Evolutionary conservation across 202 grass and related monocot species (phyloP), one percentile per base, ranked within the genome.

Genomic region (Bolboschoenoplectus hybrid): DNA sequence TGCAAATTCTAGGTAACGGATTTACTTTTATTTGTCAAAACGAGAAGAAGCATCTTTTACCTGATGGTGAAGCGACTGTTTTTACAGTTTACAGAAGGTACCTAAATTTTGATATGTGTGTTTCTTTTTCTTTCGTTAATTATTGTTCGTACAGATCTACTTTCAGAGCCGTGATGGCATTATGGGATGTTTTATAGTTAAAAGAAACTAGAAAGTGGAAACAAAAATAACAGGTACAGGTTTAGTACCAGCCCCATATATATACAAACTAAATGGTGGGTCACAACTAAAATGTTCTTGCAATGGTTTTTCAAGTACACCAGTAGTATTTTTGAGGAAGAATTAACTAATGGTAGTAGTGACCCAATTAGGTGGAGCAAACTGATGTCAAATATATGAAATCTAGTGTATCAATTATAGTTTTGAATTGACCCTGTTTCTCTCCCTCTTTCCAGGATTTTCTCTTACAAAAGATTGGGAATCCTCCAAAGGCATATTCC

Each of bases 171-270:
- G 4, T 45, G 13, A 14, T 47, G 12, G 38, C 9, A 82, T 82
- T 47, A 52, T 47, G 14, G 1, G 46, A 9, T 38, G 9, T 63
- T 35, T 52, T 49, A 19, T 84, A 47, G 35, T 67, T 4, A 84
- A 67, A 8, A n/a, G 36, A 82, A 64, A 20, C 7, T 66, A 16
- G 20, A 51, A 62, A 34, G 19, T 51, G 61, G 49, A 83, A 50
- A n/a, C 13, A 13, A 84, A 50, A 84, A 70, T 26, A 84, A 26
- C 12, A 56, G 32, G 63, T 70, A 84, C 63, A 6, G 80, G 3
- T 51, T 84, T 56, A 14, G 49, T 69, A 67, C 38, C 12, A 38
- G 58, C 65, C 44, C 50, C 8, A 36, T 41, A 5, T 36, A 39
- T 41, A 45, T 5, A 2, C 9, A 58, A 58, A 58, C 36, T 9